These are phyloP conservation scores for Paulownia fortunei DNA, from an alignment of 257 asterid species.

Conservation along the genomic window DNA sequence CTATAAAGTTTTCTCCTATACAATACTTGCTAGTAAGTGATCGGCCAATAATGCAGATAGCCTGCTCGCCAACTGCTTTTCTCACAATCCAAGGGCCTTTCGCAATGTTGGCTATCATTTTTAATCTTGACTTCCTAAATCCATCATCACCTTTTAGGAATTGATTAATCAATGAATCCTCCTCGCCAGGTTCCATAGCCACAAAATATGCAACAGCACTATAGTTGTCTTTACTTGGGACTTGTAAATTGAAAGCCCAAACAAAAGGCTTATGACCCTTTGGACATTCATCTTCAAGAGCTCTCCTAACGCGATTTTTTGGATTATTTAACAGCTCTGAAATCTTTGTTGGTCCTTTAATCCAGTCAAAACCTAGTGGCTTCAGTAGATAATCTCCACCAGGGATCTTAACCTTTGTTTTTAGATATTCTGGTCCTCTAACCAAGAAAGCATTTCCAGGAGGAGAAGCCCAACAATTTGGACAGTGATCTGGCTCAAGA, in stretches of 20 bases:
- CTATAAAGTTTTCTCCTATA: slow-evolving; percentile 61
- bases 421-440: slow-evolving; percentile 76
- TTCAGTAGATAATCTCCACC: slow-evolving; percentile 77
- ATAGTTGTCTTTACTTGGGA: slow-evolving; percentile 78
- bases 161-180: slow-evolving; percentile 58
- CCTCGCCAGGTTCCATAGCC: slow-evolving; percentile 42
- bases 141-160: slow-evolving; percentile 70
- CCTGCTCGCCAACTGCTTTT: slow-evolving; percentile 88
- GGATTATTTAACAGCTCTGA: slow-evolving; percentile 63
- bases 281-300: slow-evolving; percentile 51
- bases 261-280: slow-evolving; percentile 60
- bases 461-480: slow-evolving; percentile 89
- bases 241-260: slow-evolving; percentile 89
- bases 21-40: slow-evolving; percentile 63
- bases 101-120: slow-evolving; percentile 71
- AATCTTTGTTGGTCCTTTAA: slow-evolving; percentile 74
- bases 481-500: slow-evolving; percentile 59
- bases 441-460: slow-evolving; percentile 70
- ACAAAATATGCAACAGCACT: slow-evolving; percentile 79
- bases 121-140: slow-evolving; percentile 62
- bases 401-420: slow-evolving; percentile 63
- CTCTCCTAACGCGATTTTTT: slow-evolving; percentile 64
- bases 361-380: slow-evolving; percentile 91
- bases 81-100: slow-evolving; percentile 91
- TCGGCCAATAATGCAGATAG: slow-evolving; percentile 72